These are phyloP conservation scores for Salix brachista DNA, from an alignment of 345 rosid species.

Conservation along the genomic window DNA sequence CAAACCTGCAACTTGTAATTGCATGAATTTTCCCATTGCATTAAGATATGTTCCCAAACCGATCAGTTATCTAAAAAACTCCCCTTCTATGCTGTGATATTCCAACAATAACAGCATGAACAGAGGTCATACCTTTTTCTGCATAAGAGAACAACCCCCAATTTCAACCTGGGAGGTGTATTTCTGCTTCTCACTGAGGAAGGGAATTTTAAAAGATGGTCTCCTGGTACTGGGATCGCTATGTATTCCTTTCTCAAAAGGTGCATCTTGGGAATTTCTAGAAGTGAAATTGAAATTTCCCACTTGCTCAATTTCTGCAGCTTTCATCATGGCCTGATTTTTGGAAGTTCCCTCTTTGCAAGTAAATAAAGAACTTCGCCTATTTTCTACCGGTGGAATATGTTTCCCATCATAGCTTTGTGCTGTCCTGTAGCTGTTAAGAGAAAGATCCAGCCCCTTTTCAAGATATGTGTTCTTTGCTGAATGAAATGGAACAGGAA, in stretches of 20 bases:
- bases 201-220: constrained; percentile 20
- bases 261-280: constrained; percentile 32
- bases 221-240: constrained; percentile 31
- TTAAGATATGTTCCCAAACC: not conserved
- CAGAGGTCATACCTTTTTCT: constrained; percentile 43
- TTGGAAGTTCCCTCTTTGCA: constrained; percentile 25
- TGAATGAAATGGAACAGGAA: constrained; percentile 26
- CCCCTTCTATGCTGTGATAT: not conserved
- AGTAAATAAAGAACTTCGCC: constrained; percentile 18
- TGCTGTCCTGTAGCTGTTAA: constrained; percentile 34
- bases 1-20: not conserved
- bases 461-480: constrained; percentile 32
- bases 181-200: constrained; percentile 35
- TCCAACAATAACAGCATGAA: constrained; percentile 6
- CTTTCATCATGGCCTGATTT: constrained; percentile 33
- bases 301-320: constrained; percentile 28
- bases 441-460: constrained; percentile 40
- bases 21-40: not conserved
- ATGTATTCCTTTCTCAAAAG: constrained; percentile 28
- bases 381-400: constrained; percentile 28
- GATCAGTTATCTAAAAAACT: not conserved
- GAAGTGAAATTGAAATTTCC: constrained; percentile 33
- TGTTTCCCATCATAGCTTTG: constrained; percentile 31
- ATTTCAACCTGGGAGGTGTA: constrained; percentile 28
- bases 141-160: constrained; percentile 31